phyloP scores from a whole-genome alignment of 768 basidiomycete genomes.

The Collybia sordida region DNA sequence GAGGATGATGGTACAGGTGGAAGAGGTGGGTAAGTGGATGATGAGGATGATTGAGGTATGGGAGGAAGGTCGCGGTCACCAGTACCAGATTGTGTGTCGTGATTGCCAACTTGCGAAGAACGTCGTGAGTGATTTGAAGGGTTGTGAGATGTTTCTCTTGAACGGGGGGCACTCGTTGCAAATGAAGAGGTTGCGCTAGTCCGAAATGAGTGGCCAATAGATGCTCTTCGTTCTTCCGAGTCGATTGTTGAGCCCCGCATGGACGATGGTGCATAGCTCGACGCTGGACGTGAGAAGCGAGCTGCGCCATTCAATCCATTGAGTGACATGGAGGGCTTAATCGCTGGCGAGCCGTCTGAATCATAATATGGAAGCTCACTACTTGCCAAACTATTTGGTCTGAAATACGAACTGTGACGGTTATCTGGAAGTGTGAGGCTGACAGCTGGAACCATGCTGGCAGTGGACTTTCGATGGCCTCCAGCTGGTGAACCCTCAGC shows the following conservation, averaged over 20 bases:
- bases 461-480: slow-evolving; percentile 33
- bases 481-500: slow-evolving; percentile 12
- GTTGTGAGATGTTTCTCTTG: slow-evolving; percentile 24
- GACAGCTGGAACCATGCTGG: slow-evolving; percentile 27
- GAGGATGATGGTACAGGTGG: slow-evolving; percentile 17
- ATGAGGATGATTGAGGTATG: slow-evolving; percentile 18
- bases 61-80: slow-evolving; percentile 25
- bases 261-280: slow-evolving; percentile 30
- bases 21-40: slow-evolving; percentile 30
- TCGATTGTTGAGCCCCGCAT: slow-evolving; percentile 28
- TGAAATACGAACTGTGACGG: slow-evolving; percentile 24
- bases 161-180: slow-evolving; percentile 21
- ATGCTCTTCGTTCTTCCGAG: slow-evolving; percentile 30
- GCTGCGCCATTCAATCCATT: not conserved
- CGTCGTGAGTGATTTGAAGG: slow-evolving; percentile 28
- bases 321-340: not conserved
- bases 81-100: slow-evolving; percentile 6
- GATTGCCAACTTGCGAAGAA: slow-evolving; percentile 26
- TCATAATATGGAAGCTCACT: slow-evolving; percentile 32
- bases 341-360: slow-evolving; percentile 13
- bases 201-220: slow-evolving; percentile 26
- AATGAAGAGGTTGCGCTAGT: slow-evolving; percentile 32
- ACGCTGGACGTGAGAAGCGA: slow-evolving; percentile 17
- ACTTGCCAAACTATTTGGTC: slow-evolving; percentile 20
- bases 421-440: slow-evolving; percentile 28